phyloP scores from a whole-genome alignment of 345 rosid species.

The Reutealis trisperma region DNA sequence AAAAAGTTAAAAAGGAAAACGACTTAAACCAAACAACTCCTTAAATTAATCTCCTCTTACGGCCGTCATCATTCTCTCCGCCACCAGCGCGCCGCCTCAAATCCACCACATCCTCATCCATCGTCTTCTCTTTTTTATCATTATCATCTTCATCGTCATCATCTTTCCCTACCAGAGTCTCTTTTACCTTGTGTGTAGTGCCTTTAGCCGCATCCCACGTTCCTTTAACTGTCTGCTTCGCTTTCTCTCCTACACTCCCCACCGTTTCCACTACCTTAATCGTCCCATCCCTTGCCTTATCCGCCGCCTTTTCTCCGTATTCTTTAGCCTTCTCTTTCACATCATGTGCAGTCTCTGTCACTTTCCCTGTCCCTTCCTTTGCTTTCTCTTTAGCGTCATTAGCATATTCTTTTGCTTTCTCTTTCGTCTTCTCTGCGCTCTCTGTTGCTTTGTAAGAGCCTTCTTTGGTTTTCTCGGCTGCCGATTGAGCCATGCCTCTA shows the following conservation, averaged over 20 bases:
- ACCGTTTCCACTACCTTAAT: slow-evolving; percentile 32
- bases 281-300: slow-evolving; percentile 24
- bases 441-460: slow-evolving; percentile 21
- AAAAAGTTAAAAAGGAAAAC: too few relatives aligned
- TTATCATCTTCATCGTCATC: slow-evolving; percentile 19
- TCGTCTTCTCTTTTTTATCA: slow-evolving; percentile 1
- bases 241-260: slow-evolving; percentile 31
- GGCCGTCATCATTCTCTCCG: not conserved
- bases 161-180: slow-evolving; percentile 41
- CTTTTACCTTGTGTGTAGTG: slow-evolving; percentile 42
- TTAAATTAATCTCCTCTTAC: slow-evolving; percentile 3
- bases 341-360: slow-evolving; percentile 5
- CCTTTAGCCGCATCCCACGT: slow-evolving; percentile 40
- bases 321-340: slow-evolving; percentile 29
- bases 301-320: not conserved
- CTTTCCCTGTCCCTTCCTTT: slow-evolving; percentile 18
- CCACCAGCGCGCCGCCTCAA: slow-evolving; percentile 12
- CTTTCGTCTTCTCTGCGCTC: slow-evolving; percentile 21
- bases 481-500: slow-evolving; percentile 7
- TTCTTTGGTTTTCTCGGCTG: slow-evolving; percentile 22
- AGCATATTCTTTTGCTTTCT: slow-evolving; percentile 19
- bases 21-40: not conserved
- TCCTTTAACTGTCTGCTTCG: slow-evolving; percentile 31
- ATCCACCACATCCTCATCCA: slow-evolving; percentile 24
- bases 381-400: slow-evolving; percentile 26